Conservation (phyloP, 257 asterid species). For the Solanum virginianum region DNA sequence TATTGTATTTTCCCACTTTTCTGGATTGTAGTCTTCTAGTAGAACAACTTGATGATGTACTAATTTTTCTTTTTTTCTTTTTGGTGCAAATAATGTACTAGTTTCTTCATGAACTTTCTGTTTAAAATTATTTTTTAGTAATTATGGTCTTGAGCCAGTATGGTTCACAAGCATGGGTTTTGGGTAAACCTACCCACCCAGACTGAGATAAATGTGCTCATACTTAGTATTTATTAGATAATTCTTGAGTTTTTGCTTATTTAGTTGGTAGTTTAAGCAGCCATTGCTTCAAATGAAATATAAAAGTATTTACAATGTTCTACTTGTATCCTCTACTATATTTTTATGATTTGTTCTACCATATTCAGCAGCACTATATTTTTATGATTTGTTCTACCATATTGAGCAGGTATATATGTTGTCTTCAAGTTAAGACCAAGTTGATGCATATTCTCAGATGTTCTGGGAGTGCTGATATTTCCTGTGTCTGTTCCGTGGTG, state of each 20-base stretch:
- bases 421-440: not conserved
- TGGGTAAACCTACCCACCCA: not conserved
- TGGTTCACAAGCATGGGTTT: not conserved
- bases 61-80: not conserved
- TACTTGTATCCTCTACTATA: not conserved
- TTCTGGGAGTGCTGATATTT: conserved; percentile 55
- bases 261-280: not conserved
- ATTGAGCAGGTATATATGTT: not conserved
- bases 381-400: not conserved
- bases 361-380: not conserved
- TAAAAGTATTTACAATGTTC: not conserved
- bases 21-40: not conserved
- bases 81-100: not conserved
- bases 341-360: not conserved
- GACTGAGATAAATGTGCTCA: not conserved
- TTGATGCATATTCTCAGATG: conserved; percentile 20
- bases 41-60: not conserved
- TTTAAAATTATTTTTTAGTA: not conserved
- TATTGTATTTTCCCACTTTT: not conserved
- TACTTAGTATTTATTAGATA: not conserved
- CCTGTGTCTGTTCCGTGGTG: conserved; percentile 8
- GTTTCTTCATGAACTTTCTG: not conserved
- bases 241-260: not conserved
- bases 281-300: not conserved
- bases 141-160: not conserved